Base-by-base conservation (phyloP, 1,284 basidiomycete genomes). In the Ganoderma lingzhi region DNA sequence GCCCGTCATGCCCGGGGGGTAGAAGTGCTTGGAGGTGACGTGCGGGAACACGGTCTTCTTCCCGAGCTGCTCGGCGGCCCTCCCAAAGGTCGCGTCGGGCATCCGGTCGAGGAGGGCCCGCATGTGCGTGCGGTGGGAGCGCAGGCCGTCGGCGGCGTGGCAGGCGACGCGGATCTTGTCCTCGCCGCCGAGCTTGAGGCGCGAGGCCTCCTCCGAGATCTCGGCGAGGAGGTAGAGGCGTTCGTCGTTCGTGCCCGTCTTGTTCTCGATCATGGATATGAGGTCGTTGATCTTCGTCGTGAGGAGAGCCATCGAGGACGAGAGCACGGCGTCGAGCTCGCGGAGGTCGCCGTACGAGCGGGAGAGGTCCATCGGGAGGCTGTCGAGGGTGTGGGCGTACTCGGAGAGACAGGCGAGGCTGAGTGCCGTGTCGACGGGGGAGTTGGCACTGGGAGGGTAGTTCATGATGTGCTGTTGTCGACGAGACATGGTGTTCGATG, bases 101-200 rank as follows among this genome's bases (percentile, higher is more conserved):
- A 93, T 79, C 73, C 87, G 82, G 78, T 89, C 83, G n/a, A 91
- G 83, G 23, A 94, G 85, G 28, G 84, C 82, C 62, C 84, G 83
- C 77, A 96, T 90, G 78, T 96, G 92, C 65, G 82, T 79, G 67
- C 88, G 86, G 80, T 96, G 94, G 5, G 85, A 83, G 72, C 90
- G 89, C 78, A 97, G 87, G 81, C 90, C 94, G 82, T 99, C 97
- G 65, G 96, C 96, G 12, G 97, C 97, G 75, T 94, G 94, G 74
- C 93, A 96, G 12, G 96, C 96, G 69, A 99, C 96, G 76, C 97
- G 90, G 79, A 99, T 99, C 87, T 99, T 99, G 90, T 99, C 97
- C 80, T 99, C 98, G 58, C 95, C 96, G 51, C 98, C 98, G 69
- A 97, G 90, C 81, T 96, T 96, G 83, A 98, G 95, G 62, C 94